phyloP scores from a whole-genome alignment of 2,329 filamentous ascomycete genomes.

The Thermochaetoides dissita region DNA sequence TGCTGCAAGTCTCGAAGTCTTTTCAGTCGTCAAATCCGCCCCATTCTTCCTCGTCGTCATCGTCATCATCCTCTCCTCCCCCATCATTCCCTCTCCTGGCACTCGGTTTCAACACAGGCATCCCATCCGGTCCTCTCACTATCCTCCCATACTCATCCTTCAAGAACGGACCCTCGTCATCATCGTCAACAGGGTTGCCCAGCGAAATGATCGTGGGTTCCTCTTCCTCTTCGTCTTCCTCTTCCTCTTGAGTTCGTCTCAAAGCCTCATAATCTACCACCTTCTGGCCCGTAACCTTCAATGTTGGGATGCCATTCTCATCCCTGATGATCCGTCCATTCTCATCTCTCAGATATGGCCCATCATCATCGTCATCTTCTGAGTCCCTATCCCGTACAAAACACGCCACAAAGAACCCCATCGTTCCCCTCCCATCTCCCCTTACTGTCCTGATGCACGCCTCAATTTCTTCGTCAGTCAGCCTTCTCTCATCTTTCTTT shows the following conservation, averaged over 20 bases:
- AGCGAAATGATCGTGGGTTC: slow-evolving; percentile 3
- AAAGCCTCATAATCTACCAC: slow-evolving; percentile 7
- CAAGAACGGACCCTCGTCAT: slow-evolving; percentile 19
- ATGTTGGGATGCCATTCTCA: slow-evolving; percentile 18
- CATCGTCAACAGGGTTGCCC: slow-evolving; percentile 6
- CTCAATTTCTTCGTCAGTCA: slow-evolving; percentile 30
- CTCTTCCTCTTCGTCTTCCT: neutral
- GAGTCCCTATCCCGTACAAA: slow-evolving; percentile 49
- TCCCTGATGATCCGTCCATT: slow-evolving; percentile 20
- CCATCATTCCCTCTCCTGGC: slow-evolving; percentile 1
- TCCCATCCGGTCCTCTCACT: slow-evolving; percentile 17
- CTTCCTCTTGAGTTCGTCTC: too few species aligned
- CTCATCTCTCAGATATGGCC: slow-evolving; percentile 19
- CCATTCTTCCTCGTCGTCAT: slow-evolving; percentile 6
- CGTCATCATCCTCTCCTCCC: slow-evolving; percentile 9
- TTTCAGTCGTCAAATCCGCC: slow-evolving; percentile 11
- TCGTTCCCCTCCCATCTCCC: slow-evolving; percentile 67
- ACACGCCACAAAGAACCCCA: slow-evolving; percentile 90
- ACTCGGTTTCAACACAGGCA: slow-evolving; percentile 17
- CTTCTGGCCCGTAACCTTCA: slow-evolving; percentile 15
- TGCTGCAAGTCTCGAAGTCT: too few species aligned
- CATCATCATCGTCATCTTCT: slow-evolving; percentile 9
- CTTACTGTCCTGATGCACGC: slow-evolving; percentile 73
- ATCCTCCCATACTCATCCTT: slow-evolving; percentile 19
- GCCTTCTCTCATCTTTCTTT: slow-evolving; percentile 22